phyloP scores from a whole-genome alignment of 805 yeast genomes.

The Priceomyces carsonii region DNA sequence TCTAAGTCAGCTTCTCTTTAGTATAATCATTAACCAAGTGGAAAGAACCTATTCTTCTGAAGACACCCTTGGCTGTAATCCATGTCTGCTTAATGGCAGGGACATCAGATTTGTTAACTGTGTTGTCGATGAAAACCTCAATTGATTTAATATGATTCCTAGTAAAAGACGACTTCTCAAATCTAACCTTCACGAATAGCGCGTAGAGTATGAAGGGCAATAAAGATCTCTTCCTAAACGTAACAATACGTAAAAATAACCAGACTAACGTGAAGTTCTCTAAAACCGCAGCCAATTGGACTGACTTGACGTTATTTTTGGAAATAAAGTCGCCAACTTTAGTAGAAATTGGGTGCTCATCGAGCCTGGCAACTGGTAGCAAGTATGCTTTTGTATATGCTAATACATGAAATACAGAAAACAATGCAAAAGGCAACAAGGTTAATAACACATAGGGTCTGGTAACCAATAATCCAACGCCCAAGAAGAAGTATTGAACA shows the following conservation, averaged over 20 bases:
- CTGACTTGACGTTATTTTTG: slow-evolving; percentile 36
- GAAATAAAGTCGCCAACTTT: slow-evolving; percentile 40
- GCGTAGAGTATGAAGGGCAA: slow-evolving; percentile 53
- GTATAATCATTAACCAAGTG: slow-evolving; percentile 36
- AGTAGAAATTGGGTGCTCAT: slow-evolving; percentile 29
- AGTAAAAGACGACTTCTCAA: slow-evolving; percentile 72
- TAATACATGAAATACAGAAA: slow-evolving; percentile 79
- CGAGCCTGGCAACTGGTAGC: slow-evolving; percentile 59
- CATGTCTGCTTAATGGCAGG: slow-evolving; percentile 40
- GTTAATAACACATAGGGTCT: slow-evolving; percentile 64
- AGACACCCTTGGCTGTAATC: slow-evolving; percentile 32
- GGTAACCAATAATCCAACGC: slow-evolving; percentile 49
- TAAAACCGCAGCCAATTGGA: slow-evolving; percentile 39
- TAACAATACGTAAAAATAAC: slow-evolving; percentile 51
- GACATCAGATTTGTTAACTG: slow-evolving; percentile 24
- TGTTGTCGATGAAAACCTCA: slow-evolving; percentile 53
- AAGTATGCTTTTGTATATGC: slow-evolving; percentile 66
- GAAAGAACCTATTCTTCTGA: slow-evolving; percentile 28
- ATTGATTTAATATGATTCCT: slow-evolving; percentile 65
- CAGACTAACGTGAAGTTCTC: slow-evolving; percentile 46
- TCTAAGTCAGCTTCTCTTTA: slow-evolving; percentile 29
- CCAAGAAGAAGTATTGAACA: slow-evolving; percentile 64
- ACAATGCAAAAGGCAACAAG: slow-evolving; percentile 70
- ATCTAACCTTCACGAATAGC: slow-evolving; percentile 73
- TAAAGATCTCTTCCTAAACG: slow-evolving; percentile 67